Conservation (phyloP, 495 filamentous ascomycete species). For the Xylaria scruposa region DNA sequence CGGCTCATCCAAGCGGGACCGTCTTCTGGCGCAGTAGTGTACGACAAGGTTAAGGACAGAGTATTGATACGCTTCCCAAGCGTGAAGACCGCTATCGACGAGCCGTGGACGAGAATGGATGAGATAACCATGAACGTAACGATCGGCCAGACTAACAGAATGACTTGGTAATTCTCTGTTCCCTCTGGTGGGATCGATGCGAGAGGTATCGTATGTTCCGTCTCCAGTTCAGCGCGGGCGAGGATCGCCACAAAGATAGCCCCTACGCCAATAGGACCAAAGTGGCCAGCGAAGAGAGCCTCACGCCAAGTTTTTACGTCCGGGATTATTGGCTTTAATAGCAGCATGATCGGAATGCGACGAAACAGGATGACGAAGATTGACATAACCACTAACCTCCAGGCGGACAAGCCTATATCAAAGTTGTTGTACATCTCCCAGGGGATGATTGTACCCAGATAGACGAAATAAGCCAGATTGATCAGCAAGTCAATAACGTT, state of each 20-base stretch:
- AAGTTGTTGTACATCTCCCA: conserved; percentile 85
- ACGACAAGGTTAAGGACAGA: conserved; percentile 91
- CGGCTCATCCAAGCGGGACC: conserved; percentile 94
- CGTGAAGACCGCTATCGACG: conserved; percentile 97
- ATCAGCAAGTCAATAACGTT: conserved; percentile 98
- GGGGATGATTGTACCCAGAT: conserved; percentile 94
- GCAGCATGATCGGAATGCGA: conserved; percentile 94
- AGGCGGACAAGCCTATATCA: conserved; percentile 75
- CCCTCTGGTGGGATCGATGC: conserved; percentile 60
- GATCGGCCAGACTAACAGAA: conserved; percentile 93
- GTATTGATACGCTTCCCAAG: conserved; percentile 99
- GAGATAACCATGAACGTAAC: conserved; percentile 92
- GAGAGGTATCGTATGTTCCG: conserved; percentile 71
- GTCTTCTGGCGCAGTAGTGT: conserved; percentile 87
- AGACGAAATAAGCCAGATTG: conserved; percentile 98
- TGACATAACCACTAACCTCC: conserved; percentile 88
- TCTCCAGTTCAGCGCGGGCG: conserved; percentile 86
- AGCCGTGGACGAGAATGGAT: conserved; percentile 95
- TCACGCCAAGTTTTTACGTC: conserved; percentile 99
- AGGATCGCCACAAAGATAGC: conserved; percentile 95
- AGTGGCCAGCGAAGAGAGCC: conserved; percentile 96
- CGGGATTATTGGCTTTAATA: conserved; percentile 90
- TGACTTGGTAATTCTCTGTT: conserved; percentile 67
- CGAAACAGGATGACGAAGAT: conserved; percentile 95
- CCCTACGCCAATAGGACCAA: conserved; percentile 97